Evolutionary conservation across 306 rosid genomes (phyloP).

Genomic region (Alnus rubra): DNA sequence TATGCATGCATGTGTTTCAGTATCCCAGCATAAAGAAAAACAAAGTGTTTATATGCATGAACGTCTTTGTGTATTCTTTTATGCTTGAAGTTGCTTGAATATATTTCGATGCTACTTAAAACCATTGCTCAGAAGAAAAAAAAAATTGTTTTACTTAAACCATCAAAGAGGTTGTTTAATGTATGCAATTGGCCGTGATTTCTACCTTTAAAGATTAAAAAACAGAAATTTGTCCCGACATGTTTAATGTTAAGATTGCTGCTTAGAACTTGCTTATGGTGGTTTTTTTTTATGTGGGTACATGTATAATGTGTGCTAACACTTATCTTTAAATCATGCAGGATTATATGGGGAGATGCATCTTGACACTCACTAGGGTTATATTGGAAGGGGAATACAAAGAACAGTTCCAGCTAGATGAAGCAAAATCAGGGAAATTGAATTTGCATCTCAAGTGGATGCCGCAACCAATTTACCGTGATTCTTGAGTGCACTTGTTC

Average conservation of each 20-base stretch:
- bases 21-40: neutral
- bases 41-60: neutral
- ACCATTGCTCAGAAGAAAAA: neutral
- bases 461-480: slow-evolving; percentile 89
- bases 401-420: slow-evolving; percentile 70
- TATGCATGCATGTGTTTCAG: neutral
- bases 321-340: slow-evolving; percentile 27
- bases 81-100: neutral
- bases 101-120: neutral
- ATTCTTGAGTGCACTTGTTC: slow-evolving; percentile 42
- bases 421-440: slow-evolving; percentile 79
- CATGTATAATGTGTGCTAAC: slow-evolving; percentile 4
- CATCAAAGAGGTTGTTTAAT: neutral
- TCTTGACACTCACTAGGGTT: slow-evolving; percentile 84
- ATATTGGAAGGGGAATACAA: slow-evolving; percentile 84
- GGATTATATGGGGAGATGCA: slow-evolving; percentile 95
- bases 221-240: neutral
- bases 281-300: neutral
- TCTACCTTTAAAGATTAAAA: neutral
- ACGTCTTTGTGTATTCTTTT: neutral
- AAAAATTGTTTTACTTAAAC: neutral
- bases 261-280: neutral
- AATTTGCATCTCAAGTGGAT: slow-evolving; percentile 87
- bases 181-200: neutral
- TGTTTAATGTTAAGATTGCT: neutral